Evolutionary conservation across 768 basidiomycete genomes (phyloP), one percentile per base, ranked within the genome.

Genomic region (Candolleomyces efflorescens): DNA sequence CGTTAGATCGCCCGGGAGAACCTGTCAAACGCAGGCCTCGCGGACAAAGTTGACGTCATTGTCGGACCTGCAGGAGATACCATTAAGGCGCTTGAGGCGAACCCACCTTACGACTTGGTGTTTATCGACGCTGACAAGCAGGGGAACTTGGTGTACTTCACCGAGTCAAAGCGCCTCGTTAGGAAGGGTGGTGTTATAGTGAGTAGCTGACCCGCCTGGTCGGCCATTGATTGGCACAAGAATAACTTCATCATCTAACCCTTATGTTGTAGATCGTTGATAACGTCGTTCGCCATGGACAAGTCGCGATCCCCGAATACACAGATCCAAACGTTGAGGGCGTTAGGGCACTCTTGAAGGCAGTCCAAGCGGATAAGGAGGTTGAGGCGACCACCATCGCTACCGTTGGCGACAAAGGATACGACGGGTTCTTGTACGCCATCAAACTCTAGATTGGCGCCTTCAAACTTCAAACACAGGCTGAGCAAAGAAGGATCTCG

Each of bases 91-190:
- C 68, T 89, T 32, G 69, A 76, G 6, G 68, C 83, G 6, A 75
- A 77, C 10, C 68, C 70, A 3, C 78, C 77, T 1, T 89, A 86
- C 66, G 87, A 89, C 67, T 68, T 90, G 18, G 76, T 77, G 2
- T 90, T 89, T 74, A 86, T 89, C 60, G 87, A 89, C 68, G 88
- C 86, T 6, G 85, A 89, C 71, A 89, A 89, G 65, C 67, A 71
- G 3, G 75, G 73, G 41, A 84, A 84, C 60, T 54, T 74, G 22
- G 72, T 73, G 3, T 88, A 89, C 64, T 86, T 84, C 70, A 71
- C 67, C 1, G 78, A 88, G 59, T 82, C 81, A 0, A 83, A 88
- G 64, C 78, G 86, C 13, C 73, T 89, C 6, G 75, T 83, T 0
- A 74, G 81, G 50, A 76, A 76, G 43, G 82, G 84, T 12, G 86